Evolutionary conservation across 345 rosid species (phyloP).

Genomic region (Leavenworthia alabamica): DNA sequence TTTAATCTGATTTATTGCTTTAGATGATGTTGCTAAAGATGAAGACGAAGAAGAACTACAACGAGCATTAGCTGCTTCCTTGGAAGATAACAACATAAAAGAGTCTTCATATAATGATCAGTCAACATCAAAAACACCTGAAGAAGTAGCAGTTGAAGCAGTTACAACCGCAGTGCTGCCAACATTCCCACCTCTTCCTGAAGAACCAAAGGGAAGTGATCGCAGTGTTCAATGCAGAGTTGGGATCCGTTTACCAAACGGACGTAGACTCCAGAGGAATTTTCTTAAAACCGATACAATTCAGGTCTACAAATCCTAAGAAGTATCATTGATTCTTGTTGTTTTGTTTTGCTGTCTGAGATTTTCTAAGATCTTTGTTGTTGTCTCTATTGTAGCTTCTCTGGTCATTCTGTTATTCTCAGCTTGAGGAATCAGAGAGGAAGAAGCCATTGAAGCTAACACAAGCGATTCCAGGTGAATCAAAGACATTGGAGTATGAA

Average conservation of each 20-base stretch:
- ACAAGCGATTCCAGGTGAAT: conserved; percentile 81
- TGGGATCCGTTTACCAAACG: conserved; percentile 92
- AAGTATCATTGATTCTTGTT: conserved; percentile 4
- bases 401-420: conserved; percentile 84
- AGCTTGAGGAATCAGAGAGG: conserved; percentile 47
- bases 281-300: conserved; percentile 70
- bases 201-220: conserved; percentile 74
- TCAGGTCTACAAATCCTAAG: conserved; percentile 40
- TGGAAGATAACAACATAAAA: conserved; percentile 39
- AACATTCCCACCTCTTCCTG: conserved; percentile 66
- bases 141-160: conserved; percentile 21
- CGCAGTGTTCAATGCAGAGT: conserved; percentile 74
- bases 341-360: too few relatives aligned
- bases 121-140: conserved; percentile 7
- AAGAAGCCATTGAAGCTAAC: conserved; percentile 65
- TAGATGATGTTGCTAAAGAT: conserved; percentile 30
- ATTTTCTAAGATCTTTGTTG: conserved; percentile 12
- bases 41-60: conserved; percentile 60
- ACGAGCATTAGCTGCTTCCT: conserved; percentile 58
- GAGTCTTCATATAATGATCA: conserved; percentile 32
- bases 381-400: conserved; percentile 49
- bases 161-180: conserved; percentile 21
- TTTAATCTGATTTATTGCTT: neutral
- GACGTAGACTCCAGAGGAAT: conserved; percentile 78
- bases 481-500: conserved; percentile 64